Evolutionary conservation across 202 grass and related monocot genomes (phyloP), one percentile per base, ranked within the genome.

Genomic region (Thinopyrum obtusiflorum): DNA sequence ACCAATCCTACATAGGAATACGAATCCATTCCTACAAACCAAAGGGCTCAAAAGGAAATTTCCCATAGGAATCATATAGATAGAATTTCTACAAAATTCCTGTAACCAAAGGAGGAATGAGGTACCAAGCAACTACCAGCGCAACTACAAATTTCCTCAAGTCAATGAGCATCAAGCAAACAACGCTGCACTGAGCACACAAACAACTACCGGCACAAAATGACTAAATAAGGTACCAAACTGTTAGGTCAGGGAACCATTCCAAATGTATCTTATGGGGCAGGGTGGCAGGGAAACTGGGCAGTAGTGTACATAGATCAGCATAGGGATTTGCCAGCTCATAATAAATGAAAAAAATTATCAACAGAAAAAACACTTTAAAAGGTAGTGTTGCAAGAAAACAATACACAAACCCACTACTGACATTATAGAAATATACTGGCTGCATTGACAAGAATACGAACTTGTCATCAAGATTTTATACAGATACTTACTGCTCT

Each of bases 401-500:
- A 75, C 11, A 80, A 66, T n/a, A 76, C 53, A 28, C 0, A 14
- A 72, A 68, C 46, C 49, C 37, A 5, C 25, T 61, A 68, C 1
- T 36, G 57, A 37, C 27, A 83, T 20, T 18, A 73, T 17, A 46
- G n/a, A 33, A 49, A 39, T n/a, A 87, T 76, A 62, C 28, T 76
- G 49, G 46, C 20, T 68, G 67, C 80, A 67, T 49, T 31, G 14
- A 79, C 25, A n/a, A 78, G 79, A 89, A 33, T 70, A 55, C 24
- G 11, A 78, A 65, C 37, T 65, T 23, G 4, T 70, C n/a, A 64
- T 47, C 14, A 73, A 46, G 24, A 57, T 63, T 63, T 53, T 33
- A 88, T 61, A 44, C 47, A 88, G 29, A 80, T 67, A 89, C 90
- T 90, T 94, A 97, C 95, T 44, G 84, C 85, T 91, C 95, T 91